Evolutionary conservation across 2,329 filamentous ascomycete species (phyloP), one percentile per base, ranked within the genome.

Genomic region (Phyllosticta ampelicida): DNA sequence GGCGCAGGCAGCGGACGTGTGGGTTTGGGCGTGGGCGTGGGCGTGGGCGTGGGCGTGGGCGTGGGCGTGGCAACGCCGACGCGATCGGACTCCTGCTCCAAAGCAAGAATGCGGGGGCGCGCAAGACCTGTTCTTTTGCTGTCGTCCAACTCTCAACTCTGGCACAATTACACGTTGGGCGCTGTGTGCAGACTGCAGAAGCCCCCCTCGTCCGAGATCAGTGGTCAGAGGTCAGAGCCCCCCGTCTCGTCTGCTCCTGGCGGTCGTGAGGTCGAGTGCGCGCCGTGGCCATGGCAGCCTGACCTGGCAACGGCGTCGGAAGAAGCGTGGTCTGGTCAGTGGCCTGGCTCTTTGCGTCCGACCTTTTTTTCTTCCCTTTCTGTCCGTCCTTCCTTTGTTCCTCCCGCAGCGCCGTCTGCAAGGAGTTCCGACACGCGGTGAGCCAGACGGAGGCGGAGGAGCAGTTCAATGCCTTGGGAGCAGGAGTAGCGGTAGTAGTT

Each of bases 361-460:
- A 29, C 18, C 36, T 20, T 53, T 53, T 53, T 53, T 30, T 19
- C 20, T 19, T 30, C n/a, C 16, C 10, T 3, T 5, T 5, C 6
- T 9, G 51, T 28, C 28, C 4, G 9, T 30, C 4, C 21, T 44
- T 48, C 20, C 56, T 58, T 58, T 58, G 56, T 58, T 58, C 56
- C 56, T 51, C 51, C 36, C 53, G 56, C 56, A 48, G 52, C 56
- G 56, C 44, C 56, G 51, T 20, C 51, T 54, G 56, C 56, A 58
- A 58, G 56, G 56, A 58, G 44, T 28, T 58, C 51, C 48, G 36
- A 58, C 56, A 54, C 56, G 56, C 56, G 52, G 26, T 49, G 56
- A 44, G 36, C 36, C 36, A 44, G 36, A 44, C n/a, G 36, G 36
- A 44, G n/a, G 36, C n/a, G n/a, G 8, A 44, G 36, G 36, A 44